phyloP scores from a whole-genome alignment of 345 rosid species.

The Heritiera fomes region DNA sequence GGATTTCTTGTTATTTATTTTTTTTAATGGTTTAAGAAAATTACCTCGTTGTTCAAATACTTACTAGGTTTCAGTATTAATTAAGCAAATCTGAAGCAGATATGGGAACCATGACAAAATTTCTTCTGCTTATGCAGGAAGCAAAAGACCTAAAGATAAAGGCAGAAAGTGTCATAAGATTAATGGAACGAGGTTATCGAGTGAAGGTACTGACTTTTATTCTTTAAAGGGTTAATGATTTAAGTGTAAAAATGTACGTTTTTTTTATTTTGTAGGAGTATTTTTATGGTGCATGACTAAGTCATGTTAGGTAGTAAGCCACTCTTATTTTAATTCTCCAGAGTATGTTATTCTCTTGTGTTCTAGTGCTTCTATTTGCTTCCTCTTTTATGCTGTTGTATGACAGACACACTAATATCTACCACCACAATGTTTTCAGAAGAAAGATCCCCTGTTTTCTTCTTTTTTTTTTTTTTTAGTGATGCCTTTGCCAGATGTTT shows the following conservation, averaged over 20 bases:
- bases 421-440: neutral
- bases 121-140: slow-evolving; percentile 52
- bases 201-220: slow-evolving; percentile 61
- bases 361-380: neutral
- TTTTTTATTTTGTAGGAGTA: neutral
- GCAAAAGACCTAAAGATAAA: slow-evolving; percentile 72
- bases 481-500: neutral
- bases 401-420: neutral
- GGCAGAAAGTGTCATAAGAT: slow-evolving; percentile 58
- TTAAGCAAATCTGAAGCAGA: neutral
- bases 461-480: neutral
- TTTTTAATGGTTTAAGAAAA: neutral
- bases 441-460: neutral
- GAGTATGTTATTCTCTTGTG: neutral
- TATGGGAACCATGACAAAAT: slow-evolving; percentile 6
- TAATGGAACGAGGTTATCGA: slow-evolving; percentile 82
- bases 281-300: neutral
- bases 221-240: neutral
- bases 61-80: neutral
- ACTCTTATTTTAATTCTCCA: neutral
- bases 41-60: neutral
- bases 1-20: neutral
- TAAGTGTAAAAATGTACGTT: neutral
- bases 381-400: neutral
- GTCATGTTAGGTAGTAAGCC: neutral